Evolutionary conservation across 2,329 filamentous ascomycete species (phyloP).

Genomic region (Paracamarosporium sp.): DNA sequence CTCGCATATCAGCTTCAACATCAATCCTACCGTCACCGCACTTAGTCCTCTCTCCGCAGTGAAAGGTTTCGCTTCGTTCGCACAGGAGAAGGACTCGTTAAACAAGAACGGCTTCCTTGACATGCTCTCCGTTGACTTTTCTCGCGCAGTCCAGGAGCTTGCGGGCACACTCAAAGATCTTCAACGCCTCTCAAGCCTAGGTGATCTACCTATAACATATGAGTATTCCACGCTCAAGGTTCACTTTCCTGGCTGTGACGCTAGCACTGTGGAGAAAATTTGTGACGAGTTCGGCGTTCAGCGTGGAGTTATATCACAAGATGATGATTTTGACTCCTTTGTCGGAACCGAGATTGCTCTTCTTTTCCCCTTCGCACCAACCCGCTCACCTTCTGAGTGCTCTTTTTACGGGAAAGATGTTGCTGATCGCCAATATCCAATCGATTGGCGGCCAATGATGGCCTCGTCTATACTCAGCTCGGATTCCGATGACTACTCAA

Average conservation of each 20-base stretch:
- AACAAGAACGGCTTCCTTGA: slow-evolving; percentile 86
- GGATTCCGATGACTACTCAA: slow-evolving; percentile 47
- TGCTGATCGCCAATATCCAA: slow-evolving; percentile 43
- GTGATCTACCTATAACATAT: slow-evolving; percentile 82
- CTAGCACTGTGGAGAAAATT: slow-evolving; percentile 78
- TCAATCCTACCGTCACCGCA: slow-evolving; percentile 89
- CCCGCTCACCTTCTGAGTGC: slow-evolving; percentile 55
- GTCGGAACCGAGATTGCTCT: slow-evolving; percentile 77
- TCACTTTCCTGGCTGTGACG: slow-evolving; percentile 90
- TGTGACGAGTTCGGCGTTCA: slow-evolving; percentile 88
- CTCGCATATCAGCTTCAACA: slow-evolving; percentile 84
- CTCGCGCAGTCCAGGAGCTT: slow-evolving; percentile 83
- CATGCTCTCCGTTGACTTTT: slow-evolving; percentile 85
- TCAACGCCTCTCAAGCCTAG: slow-evolving; percentile 75
- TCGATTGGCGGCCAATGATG: slow-evolving; percentile 66
- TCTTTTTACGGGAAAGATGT: slow-evolving; percentile 54
- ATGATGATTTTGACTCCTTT: slow-evolving; percentile 73
- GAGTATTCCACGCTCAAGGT: slow-evolving; percentile 75
- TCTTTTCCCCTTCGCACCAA: slow-evolving; percentile 85
- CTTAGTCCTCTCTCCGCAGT: slow-evolving; percentile 74
- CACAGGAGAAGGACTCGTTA: slow-evolving; percentile 63
- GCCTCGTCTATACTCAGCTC: slow-evolving; percentile 47
- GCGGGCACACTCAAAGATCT: slow-evolving; percentile 81
- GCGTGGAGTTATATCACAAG: slow-evolving; percentile 79
- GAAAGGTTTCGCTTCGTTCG: slow-evolving; percentile 55